These are phyloP conservation scores for Pseudodiploospora longispora DNA, from an alignment of 2,329 filamentous ascomycete genomes.

Conservation along the genomic window DNA sequence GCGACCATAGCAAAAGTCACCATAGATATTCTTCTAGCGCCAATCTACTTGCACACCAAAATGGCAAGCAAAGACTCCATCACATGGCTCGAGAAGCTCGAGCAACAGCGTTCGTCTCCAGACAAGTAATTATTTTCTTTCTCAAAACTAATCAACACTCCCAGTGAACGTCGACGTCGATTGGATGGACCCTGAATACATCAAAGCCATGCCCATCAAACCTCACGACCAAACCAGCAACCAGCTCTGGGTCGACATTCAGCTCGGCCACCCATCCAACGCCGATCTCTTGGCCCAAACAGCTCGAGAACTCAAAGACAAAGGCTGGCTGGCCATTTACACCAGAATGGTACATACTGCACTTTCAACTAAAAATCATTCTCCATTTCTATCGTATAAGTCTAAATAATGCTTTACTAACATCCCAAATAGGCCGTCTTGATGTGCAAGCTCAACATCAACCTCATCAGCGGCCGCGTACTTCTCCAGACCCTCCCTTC, in stretches of 20 bases:
- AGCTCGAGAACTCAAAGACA: constrained; percentile 33
- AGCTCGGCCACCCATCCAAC: constrained; percentile 36
- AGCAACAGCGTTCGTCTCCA: constrained; percentile 27
- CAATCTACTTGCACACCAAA: neutral
- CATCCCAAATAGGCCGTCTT: constrained; percentile 27
- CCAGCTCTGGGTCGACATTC: constrained; percentile 39
- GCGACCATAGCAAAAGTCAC: no score
- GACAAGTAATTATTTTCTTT: neutral
- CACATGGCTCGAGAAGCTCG: constrained; percentile 36
- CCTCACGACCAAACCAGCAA: constrained; percentile 44
- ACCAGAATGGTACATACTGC: constrained; percentile 30
- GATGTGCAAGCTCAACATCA: constrained; percentile 38
- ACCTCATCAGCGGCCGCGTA: constrained; percentile 37
- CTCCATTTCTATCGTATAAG: neutral
- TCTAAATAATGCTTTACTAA: neutral
- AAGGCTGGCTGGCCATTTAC: constrained; percentile 40
- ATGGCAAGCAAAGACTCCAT: constrained; percentile 23
- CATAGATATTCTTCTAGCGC: no score
- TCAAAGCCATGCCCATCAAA: constrained; percentile 34
- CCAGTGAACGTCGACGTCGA: constrained; percentile 44
- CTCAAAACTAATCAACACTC: neutral
- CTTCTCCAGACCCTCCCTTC: constrained; percentile 40
- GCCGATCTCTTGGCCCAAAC: constrained; percentile 31
- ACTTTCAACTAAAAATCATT: no score
- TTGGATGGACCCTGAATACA: constrained; percentile 42